phyloP scores from a whole-genome alignment of 169 alveolate genomes.

The Perkinsus chesapeaki region DNA sequence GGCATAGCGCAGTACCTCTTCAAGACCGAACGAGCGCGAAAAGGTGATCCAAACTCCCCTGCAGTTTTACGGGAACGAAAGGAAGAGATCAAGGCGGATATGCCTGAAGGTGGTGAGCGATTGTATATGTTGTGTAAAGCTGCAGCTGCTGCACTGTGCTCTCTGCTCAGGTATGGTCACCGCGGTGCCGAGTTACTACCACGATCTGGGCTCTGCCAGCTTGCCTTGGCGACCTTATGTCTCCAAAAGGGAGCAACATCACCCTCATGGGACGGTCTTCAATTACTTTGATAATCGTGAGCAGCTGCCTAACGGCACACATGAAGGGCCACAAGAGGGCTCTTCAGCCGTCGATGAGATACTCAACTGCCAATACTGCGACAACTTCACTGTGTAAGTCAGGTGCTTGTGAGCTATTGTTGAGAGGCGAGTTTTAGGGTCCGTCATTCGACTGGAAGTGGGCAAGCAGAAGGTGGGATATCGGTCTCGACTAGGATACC shows the following conservation, averaged over 20 bases:
- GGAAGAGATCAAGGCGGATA: not conserved
- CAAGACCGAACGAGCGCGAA: not conserved
- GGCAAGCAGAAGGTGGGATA: not conserved
- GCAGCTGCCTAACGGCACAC: not conserved
- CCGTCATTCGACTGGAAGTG: not conserved
- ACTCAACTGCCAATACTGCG: not conserved
- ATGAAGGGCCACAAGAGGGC: not conserved
- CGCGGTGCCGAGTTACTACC: not conserved
- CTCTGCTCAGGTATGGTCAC: not conserved
- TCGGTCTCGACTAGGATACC: not conserved
- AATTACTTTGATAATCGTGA: not conserved
- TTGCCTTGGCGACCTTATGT: not conserved
- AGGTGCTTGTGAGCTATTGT: not conserved
- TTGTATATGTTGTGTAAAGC: not conserved
- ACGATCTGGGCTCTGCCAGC: not conserved
- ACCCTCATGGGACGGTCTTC: not conserved
- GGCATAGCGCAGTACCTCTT: not conserved
- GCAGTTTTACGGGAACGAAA: not conserved
- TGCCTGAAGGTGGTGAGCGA: not conserved
- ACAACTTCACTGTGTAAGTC: not conserved
- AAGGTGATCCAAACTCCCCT: not conserved
- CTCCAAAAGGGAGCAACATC: not conserved
- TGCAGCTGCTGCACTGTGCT: not conserved
- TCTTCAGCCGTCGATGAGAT: not conserved
- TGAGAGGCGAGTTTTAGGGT: not conserved